Base-by-base conservation (phyloP, 2,329 filamentous ascomycete species). In the Fusarium proliferatum region DNA sequence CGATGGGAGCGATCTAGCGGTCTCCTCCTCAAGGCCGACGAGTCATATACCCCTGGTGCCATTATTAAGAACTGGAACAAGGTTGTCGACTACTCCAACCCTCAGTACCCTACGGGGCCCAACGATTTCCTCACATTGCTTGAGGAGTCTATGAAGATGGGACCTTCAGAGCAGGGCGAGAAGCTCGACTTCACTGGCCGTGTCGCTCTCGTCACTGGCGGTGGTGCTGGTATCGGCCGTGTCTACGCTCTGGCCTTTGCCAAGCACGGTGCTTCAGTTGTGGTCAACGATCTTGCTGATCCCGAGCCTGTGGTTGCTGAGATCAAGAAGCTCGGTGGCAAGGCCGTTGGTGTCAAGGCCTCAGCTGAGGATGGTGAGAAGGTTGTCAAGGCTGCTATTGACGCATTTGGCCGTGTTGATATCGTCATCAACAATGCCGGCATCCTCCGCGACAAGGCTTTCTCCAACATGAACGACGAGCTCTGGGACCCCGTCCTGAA, bases 361-460 rank as follows among this genome's bases (percentile, higher is more conserved):
- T 97, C 94, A 55, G 95, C 95, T 68, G 94, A 97, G 82, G 94
- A 99, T 69, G 96, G 96, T 52, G 95, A 98, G 62, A 88, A 88
- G 43, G 94, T 98, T 52, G 92, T 99, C 78, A 97, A 98, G 89
- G 92, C 90, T 65, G 96, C 96, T 63, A 97, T 99, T 79, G 96
- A 98, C 80, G 91, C 93, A 45, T 98, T 93, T 82, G 96, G 96
- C 78, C 94, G 96, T 78, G 89, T 99, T 78, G 96, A 99, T 81
- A 95, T 99, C 72, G 84, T 99, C 73, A 89, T 99, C 87, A 99
- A 99, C 91, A 99, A 99, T 80, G 96, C 96, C 60, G 96, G 96
- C 80, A 99, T 99, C 78, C 91, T 99, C 61, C 92, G 96, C 55
- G 96, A 99, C 88, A 98, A 98, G 90, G 95, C 96, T 45, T 99